phyloP scores from a whole-genome alignment of 2,329 filamentous ascomycete species.

The Dothistroma pini region DNA sequence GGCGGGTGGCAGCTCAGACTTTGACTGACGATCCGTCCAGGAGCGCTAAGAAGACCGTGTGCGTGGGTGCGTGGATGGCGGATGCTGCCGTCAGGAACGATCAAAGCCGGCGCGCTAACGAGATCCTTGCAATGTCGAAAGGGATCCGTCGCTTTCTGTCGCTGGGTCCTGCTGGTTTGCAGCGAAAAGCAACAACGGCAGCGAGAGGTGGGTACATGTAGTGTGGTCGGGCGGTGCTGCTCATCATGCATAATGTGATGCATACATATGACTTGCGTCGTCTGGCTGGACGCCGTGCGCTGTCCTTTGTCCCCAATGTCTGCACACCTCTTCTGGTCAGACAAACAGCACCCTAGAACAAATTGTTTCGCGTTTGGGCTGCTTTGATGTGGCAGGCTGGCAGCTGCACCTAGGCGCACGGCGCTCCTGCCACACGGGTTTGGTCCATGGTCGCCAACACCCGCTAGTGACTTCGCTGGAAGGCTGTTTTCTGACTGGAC shows the following conservation, averaged over 20 bases:
- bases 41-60: too few relatives aligned
- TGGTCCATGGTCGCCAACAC: neutral
- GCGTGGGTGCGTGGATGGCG: conserved; percentile 4
- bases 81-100: conserved; percentile 4
- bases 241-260: neutral
- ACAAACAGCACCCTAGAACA: conserved; percentile 5
- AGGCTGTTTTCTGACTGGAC: neutral
- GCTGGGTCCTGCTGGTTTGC: neutral
- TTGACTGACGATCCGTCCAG: neutral
- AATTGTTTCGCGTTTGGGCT: conserved; percentile 8
- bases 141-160: conserved; percentile 9
- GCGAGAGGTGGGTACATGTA: neutral
- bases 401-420: conserved; percentile 5
- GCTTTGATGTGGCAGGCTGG: neutral
- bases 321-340: conserved; percentile 1
- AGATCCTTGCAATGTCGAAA: conserved; percentile 2
- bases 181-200: neutral
- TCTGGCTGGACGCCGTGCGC: conserved; percentile 5
- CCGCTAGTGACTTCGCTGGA: neutral
- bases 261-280: conserved; percentile 2
- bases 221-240: neutral
- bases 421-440: conserved; percentile 4
- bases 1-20: conserved; percentile 1
- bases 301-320: conserved; percentile 1
- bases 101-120: neutral